Evolutionary conservation across 1,139 yeast species (phyloP).

Genomic region (Suhomyces yuchorum): DNA sequence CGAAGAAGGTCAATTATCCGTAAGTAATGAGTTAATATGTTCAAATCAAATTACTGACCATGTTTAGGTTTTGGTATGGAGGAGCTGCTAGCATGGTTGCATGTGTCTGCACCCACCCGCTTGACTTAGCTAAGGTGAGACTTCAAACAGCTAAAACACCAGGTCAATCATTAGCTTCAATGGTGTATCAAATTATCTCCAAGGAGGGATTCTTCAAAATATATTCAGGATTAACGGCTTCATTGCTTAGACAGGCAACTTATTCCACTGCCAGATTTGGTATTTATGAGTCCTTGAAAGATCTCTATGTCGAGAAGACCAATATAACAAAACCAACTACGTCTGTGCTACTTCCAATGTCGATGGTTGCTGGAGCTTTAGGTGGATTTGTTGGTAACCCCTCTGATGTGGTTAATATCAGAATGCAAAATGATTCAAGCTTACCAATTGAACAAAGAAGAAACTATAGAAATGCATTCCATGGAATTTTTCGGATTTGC

Average conservation of each 20-base stretch:
- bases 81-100: constrained; percentile 71
- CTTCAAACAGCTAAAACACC: constrained; percentile 72
- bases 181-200: constrained; percentile 60
- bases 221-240: constrained; percentile 81
- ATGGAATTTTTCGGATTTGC: constrained; percentile 66
- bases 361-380: constrained; percentile 80
- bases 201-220: constrained; percentile 70
- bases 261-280: constrained; percentile 88
- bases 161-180: constrained; percentile 60
- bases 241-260: constrained; percentile 82
- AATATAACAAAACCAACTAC: constrained; percentile 39
- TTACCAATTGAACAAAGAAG: constrained; percentile 67
- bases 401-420: constrained; percentile 81
- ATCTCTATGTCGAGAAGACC: constrained; percentile 42
- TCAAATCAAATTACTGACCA: constrained; percentile 16
- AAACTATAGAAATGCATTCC: constrained; percentile 76
- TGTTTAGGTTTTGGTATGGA: constrained; percentile 48
- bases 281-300: constrained; percentile 75
- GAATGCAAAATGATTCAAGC: constrained; percentile 88
- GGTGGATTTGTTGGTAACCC: constrained; percentile 91
- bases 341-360: constrained; percentile 62
- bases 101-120: constrained; percentile 66
- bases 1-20: constrained; percentile 20
- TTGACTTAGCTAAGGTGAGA: constrained; percentile 83
- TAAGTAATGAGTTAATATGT: constrained; percentile 9